Evolutionary conservation across 495 filamentous ascomycete species (phyloP).

Genomic region (Rostrohypoxylon terebratum): DNA sequence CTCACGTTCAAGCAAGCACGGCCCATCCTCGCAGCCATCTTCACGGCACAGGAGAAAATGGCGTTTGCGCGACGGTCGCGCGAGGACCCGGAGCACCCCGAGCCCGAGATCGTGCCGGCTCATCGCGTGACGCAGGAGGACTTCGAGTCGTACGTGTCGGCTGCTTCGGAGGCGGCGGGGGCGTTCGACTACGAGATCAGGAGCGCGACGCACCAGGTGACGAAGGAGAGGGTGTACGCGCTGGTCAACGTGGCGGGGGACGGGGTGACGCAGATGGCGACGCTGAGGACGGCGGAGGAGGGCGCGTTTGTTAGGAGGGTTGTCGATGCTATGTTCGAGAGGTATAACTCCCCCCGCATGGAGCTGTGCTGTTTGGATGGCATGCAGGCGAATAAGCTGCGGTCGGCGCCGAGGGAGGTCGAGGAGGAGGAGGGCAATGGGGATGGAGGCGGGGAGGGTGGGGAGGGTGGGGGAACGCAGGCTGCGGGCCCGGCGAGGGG

Average conservation of each 20-base stretch:
- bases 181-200: constrained; percentile 89
- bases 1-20: constrained; percentile 80
- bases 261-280: constrained; percentile 86
- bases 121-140: constrained; percentile 75
- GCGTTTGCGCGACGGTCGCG: constrained; percentile 32
- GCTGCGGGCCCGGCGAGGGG: constrained; percentile 54
- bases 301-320: constrained; percentile 89
- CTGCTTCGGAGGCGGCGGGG: constrained; percentile 77
- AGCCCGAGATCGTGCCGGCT: constrained; percentile 53
- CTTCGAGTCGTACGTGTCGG: constrained; percentile 73
- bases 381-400: constrained; percentile 78
- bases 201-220: constrained; percentile 71
- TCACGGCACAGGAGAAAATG: constrained; percentile 60
- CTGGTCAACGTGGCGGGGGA: constrained; percentile 92
- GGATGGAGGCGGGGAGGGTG: constrained; percentile 52
- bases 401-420: constrained; percentile 60
- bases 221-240: constrained; percentile 69
- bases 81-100: constrained; percentile 42
- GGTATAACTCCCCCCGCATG: constrained; percentile 76
- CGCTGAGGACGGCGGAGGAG: constrained; percentile 82
- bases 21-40: constrained; percentile 80
- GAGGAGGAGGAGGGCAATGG: constrained; percentile 55
- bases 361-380: constrained; percentile 84
- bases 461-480: constrained; percentile 25
- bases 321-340: constrained; percentile 92